Conservation (phyloP, 2,329 filamentous ascomycete species). For the Knoxdaviesia proteae region DNA sequence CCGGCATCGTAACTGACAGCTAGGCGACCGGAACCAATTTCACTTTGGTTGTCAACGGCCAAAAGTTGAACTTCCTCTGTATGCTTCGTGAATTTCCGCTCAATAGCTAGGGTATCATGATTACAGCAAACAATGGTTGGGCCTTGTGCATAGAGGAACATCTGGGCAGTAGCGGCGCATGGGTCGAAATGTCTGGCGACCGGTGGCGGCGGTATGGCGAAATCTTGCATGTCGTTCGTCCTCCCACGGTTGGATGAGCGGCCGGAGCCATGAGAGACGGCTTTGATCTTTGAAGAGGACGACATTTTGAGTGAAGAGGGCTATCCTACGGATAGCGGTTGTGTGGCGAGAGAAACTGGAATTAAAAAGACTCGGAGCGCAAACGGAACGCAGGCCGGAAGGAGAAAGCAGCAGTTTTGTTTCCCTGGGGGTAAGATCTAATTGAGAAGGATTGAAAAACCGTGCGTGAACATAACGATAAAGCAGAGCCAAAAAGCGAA, state of each 20-base stretch:
- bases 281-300: too few species aligned
- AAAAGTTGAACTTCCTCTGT: constrained; percentile 66
- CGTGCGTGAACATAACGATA: too few species aligned
- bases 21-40: constrained; percentile 61
- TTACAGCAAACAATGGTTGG: constrained; percentile 69
- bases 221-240: constrained; percentile 4
- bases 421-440: too few species aligned
- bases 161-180: constrained; percentile 74
- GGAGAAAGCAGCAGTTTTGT: too few species aligned
- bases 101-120: constrained; percentile 79
- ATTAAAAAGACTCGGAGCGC: too few species aligned
- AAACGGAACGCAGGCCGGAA: too few species aligned
- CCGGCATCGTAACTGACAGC: constrained; percentile 86
- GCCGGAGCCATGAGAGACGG: constrained; percentile 1
- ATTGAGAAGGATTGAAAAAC: too few species aligned
- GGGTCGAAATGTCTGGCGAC: constrained; percentile 51
- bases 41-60: constrained; percentile 78
- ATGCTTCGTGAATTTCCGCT: constrained; percentile 69
- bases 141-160: constrained; percentile 76
- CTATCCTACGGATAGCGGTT: too few species aligned
- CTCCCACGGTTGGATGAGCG: constrained; percentile 3
- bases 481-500: too few species aligned
- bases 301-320: too few species aligned
- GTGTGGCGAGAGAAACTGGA: too few species aligned
- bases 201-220: constrained; percentile 1